Evolutionary conservation across 2,329 filamentous ascomycete species (phyloP).

Genomic region (Grosmannia serpens): DNA sequence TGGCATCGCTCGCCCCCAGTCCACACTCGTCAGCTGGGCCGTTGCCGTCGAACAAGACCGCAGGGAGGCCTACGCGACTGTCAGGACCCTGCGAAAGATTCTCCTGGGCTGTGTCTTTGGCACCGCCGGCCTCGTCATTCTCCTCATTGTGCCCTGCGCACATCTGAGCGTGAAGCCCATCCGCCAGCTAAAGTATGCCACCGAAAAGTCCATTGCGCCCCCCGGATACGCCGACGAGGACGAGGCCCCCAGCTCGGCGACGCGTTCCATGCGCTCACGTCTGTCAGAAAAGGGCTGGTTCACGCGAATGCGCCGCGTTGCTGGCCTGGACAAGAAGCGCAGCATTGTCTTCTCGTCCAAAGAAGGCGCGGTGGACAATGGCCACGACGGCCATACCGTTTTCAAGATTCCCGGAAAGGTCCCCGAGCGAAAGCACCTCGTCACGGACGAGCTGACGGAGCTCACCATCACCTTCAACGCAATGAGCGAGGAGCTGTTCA

Average conservation of each 20-base stretch:
- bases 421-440: conserved; percentile 57
- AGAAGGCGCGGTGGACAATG: conserved; percentile 16
- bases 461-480: conserved; percentile 79
- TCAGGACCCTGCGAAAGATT: conserved; percentile 64
- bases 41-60: conserved; percentile 68
- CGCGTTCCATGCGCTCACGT: conserved; percentile 28
- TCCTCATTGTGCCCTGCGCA: conserved; percentile 66
- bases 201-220: conserved; percentile 59
- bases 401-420: conserved; percentile 85
- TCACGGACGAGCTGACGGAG: conserved; percentile 79
- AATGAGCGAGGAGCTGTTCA: conserved; percentile 82
- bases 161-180: conserved; percentile 77
- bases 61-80: conserved; percentile 64
- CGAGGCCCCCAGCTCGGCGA: conserved; percentile 29
- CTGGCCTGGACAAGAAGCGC: conserved; percentile 17
- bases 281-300: conserved; percentile 33
- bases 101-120: conserved; percentile 78
- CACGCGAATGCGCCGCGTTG: conserved; percentile 20
- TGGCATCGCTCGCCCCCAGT: conserved; percentile 65
- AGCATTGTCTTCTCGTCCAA: conserved; percentile 9
- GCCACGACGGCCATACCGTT: conserved; percentile 34
- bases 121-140: conserved; percentile 59
- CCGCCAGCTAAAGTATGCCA: conserved; percentile 61
- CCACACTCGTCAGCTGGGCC: conserved; percentile 65
- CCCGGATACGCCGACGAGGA: conserved; percentile 47